phyloP scores from a whole-genome alignment of 108 stramenopile genomes.

The Stephanodiscus minutulus region DNA sequence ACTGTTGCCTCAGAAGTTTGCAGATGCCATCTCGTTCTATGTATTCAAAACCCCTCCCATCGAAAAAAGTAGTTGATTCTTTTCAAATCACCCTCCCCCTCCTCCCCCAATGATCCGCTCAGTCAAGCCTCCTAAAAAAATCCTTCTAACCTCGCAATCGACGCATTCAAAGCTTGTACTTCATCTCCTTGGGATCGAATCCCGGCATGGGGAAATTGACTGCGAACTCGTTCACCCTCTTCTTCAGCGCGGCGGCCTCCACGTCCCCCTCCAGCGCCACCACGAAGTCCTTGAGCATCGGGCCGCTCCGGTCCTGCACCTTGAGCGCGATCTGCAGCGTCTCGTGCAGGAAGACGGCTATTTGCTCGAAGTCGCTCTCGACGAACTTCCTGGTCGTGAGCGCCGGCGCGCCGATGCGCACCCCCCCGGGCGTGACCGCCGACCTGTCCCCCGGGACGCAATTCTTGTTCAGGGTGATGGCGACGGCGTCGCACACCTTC shows the following conservation, averaged over 20 bases:
- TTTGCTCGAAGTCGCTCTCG: conserved; percentile 96
- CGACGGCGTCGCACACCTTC: conserved; percentile 96
- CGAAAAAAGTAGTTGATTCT: neutral
- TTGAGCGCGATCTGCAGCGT: conserved; percentile 84
- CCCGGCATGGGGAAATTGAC: conserved; percentile 98
- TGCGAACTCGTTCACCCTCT: conserved; percentile 91
- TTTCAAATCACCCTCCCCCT: no score
- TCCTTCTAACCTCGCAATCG: neutral
- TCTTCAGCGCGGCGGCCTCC: conserved; percentile 63
- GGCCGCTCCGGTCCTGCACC: conserved; percentile 88
- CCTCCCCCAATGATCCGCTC: neutral
- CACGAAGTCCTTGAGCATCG: conserved; percentile 93
- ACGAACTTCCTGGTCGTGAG: conserved; percentile 89
- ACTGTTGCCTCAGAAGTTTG: neutral
- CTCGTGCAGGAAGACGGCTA: conserved; percentile 93
- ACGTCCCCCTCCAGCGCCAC: conserved; percentile 72
- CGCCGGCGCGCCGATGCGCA: conserved; percentile 96
- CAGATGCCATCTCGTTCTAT: neutral
- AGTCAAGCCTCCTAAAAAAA: neutral
- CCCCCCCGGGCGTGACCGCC: conserved; percentile 99
- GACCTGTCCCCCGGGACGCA: conserved; percentile 97
- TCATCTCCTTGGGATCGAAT: conserved; percentile 86
- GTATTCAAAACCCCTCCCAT: neutral
- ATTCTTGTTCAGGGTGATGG: conserved; percentile 99
- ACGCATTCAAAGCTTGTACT: conserved; percentile 61